phyloP scores from a whole-genome alignment of 805 yeast genomes.

The Wickerhamomyces sydowiorum region DNA sequence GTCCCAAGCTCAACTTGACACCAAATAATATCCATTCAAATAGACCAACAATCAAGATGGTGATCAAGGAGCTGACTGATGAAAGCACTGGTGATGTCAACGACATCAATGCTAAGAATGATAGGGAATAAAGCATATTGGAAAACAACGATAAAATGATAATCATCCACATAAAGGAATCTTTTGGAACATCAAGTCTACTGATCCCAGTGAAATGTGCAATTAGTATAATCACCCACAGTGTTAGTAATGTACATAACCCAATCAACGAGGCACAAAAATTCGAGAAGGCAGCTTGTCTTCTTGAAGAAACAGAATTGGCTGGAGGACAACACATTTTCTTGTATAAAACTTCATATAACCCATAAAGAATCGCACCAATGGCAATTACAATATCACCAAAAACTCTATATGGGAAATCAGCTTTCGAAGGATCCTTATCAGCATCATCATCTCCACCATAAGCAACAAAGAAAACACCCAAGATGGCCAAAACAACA shows the following conservation, averaged over 20 bases:
- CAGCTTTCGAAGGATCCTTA: conserved; percentile 11
- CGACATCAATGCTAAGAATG: conserved; percentile 74
- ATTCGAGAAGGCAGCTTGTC: conserved; percentile 79
- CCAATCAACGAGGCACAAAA: conserved; percentile 70
- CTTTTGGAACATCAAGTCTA: conserved; percentile 46
- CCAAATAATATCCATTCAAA: conserved; percentile 70
- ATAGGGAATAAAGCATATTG: conserved; percentile 63
- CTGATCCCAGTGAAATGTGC: conserved; percentile 53
- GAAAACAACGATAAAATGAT: conserved; percentile 50
- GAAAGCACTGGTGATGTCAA: conserved; percentile 82
- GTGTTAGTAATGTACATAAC: conserved; percentile 40
- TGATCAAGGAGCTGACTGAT: conserved; percentile 59
- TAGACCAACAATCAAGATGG: conserved; percentile 74
- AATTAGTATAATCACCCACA: conserved; percentile 43
- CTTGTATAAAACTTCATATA: conserved; percentile 81
- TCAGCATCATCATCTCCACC: conserved; percentile 30
- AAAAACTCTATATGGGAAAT: conserved; percentile 52
- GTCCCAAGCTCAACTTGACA: conserved; percentile 45
- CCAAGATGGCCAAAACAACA: conserved; percentile 66
- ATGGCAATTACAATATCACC: conserved; percentile 68
- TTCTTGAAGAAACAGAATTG: conserved; percentile 50
- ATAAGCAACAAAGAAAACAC: conserved; percentile 78
- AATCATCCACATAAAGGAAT: conserved; percentile 34
- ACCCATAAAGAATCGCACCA: conserved; percentile 77
- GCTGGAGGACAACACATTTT: conserved; percentile 68